Evolutionary conservation across 768 basidiomycete species (phyloP).

Genomic region (Boletellus sp.): DNA sequence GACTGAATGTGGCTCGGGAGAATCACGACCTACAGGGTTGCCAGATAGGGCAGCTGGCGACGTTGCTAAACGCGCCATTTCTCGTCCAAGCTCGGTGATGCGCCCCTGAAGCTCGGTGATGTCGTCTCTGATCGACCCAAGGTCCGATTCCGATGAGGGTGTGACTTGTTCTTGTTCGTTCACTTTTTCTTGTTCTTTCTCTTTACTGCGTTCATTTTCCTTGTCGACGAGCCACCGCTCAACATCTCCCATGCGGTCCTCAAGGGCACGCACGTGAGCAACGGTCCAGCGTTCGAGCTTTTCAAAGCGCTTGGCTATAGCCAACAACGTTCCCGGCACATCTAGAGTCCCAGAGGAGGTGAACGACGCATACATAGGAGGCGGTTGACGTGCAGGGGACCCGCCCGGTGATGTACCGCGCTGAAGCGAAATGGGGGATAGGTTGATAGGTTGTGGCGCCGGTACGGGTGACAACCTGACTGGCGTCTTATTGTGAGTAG

Average conservation of each 20-base stretch:
- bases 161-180: conserved; percentile 3
- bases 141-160: conserved; percentile 31
- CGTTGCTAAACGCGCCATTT: conserved; percentile 71
- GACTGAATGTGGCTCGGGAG: conserved; percentile 42
- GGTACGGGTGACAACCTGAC: conserved; percentile 32
- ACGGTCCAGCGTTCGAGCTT: conserved; percentile 91
- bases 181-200: conserved; percentile 38
- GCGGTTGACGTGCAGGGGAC: conserved; percentile 43
- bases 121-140: conserved; percentile 62
- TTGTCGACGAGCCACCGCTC: conserved; percentile 86
- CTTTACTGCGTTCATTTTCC: conserved; percentile 52
- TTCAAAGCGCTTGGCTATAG: conserved; percentile 74
- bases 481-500: conserved; percentile 46
- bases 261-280: conserved; percentile 82
- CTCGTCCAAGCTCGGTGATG: conserved; percentile 69
- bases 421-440: conserved; percentile 66
- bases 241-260: conserved; percentile 90
- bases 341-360: conserved; percentile 67
- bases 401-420: conserved; percentile 38
- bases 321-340: conserved; percentile 66
- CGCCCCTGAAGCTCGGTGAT: conserved; percentile 71
- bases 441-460: conserved; percentile 44
- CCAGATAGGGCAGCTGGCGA: conserved; percentile 44
- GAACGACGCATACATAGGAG: conserved; percentile 78
- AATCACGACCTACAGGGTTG: conserved; percentile 42